Evolutionary conservation across 208 protist genomes (phyloP), one percentile per base, ranked within the genome.

Genomic region (Trypanosoma avium): DNA sequence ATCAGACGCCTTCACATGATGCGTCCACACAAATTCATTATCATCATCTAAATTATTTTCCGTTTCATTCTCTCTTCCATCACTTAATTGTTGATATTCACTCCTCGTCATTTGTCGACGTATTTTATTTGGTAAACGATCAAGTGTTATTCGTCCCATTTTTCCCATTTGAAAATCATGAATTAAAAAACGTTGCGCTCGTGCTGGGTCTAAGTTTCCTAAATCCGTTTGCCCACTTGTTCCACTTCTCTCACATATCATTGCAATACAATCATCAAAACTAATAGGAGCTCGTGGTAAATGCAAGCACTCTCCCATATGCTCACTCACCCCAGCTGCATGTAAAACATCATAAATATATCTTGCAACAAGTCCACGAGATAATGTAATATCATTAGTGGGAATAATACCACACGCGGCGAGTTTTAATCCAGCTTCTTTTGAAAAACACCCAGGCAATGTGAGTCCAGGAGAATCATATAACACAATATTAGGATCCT

Each of bases 401-500:
- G 90, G 90, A 13, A 96, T 76, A 40, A 96, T 91, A 19, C 86
- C 86, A 61, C 87, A 93, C 21, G 86, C 87, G 1, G 87, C 85
- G 21, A 96, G 63, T 64, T 94, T 94, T 27, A 93, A 67, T n/a
- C 90, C 88, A 2, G 88, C 79, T 60, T 96, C 88, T 52, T 82
- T 91, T 22, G 83, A 72, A 48, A 96, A 92, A 62, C 84, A 91
- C 10, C 90, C 90, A 0, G 90, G 87, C 19, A 96, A 58, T 42
- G 90, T 96, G 24, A 96, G 74, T 0, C 90, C 90, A n/a, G 90
- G 90, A 8, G 88, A 84, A 68, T 96, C 90, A 64, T 91, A 94
- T 0, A 96, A 75, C 22, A 93, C 87, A 12, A 96, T 78, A 47
- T 87, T 85, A 1, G 90, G 90, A 65, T 94, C 86, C 15, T 73